phyloP scores from a whole-genome alignment of 1,284 basidiomycete species.

The Ustilago trichophora region DNA sequence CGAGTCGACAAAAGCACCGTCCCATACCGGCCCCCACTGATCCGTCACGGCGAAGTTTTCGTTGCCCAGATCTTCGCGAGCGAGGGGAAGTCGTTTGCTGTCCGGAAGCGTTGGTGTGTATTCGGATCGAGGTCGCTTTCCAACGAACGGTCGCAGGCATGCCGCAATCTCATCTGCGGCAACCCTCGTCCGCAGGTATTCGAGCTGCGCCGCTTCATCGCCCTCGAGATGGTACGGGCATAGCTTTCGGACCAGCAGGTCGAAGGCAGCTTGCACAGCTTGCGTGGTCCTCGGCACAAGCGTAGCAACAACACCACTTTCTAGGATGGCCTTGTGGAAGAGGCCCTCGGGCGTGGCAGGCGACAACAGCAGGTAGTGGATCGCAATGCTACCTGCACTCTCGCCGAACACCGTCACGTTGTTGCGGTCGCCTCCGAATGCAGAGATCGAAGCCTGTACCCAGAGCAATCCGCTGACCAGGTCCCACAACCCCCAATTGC shows the following conservation, averaged over 20 bases:
- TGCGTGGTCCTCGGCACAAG: constrained; percentile 34
- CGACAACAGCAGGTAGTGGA: constrained; percentile 43
- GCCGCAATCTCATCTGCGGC: constrained; percentile 28
- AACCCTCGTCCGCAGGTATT: constrained; percentile 27
- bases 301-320: constrained; percentile 43
- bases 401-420: constrained; percentile 68
- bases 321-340: constrained; percentile 42
- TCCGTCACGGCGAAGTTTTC: constrained; percentile 17
- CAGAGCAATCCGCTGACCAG: constrained; percentile 72
- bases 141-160: constrained; percentile 19
- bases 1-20: constrained; percentile 32
- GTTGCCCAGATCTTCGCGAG: constrained; percentile 15
- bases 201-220: constrained; percentile 28
- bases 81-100: constrained; percentile 4
- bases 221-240: constrained; percentile 25
- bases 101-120: constrained; percentile 19
- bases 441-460: constrained; percentile 73
- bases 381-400: constrained; percentile 50
- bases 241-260: constrained; percentile 17
- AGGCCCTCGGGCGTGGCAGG: constrained; percentile 20
- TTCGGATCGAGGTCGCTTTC: constrained; percentile 39
- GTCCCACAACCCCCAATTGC: constrained; percentile 74
- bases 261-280: constrained; percentile 43
- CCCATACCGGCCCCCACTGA: constrained; percentile 51
- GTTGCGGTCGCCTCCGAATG: constrained; percentile 74